Percentiles rank a stretch among this genome's conserved stretches.
Evolutionary conservation across 306 rosid species (phyloP).

Genomic region (Dryas alaskensis): DNA sequence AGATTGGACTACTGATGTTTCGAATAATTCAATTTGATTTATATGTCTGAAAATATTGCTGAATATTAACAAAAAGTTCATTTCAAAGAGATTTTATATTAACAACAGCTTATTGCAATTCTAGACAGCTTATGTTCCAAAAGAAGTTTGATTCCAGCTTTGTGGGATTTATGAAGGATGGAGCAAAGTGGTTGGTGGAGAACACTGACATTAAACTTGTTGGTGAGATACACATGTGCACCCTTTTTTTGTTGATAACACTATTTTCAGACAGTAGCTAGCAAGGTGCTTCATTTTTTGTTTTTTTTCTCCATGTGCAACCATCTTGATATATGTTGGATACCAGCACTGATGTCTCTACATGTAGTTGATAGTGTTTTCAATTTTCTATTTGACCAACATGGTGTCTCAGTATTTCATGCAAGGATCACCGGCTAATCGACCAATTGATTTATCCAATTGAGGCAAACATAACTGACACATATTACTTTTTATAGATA

Average conservation of each 20-base stretch:
- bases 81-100: not conserved
- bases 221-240: conserved; percentile 40
- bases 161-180: conserved; percentile 73
- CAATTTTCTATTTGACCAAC: not conserved
- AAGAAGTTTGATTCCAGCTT: conserved; percentile 68
- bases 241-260: not conserved
- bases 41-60: not conserved
- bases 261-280: no score
- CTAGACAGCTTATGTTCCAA: conserved; percentile 77
- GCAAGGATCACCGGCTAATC: not conserved
- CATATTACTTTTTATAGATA: not conserved
- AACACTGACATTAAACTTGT: conserved; percentile 88
- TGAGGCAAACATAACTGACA: not conserved
- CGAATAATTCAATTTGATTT: not conserved
- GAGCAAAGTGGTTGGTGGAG: conserved; percentile 87
- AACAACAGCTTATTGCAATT: conserved; percentile 31
- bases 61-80: not conserved
- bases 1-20: not conserved
- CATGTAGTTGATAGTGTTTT: not conserved
- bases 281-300: no score
- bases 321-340: no score
- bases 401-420: not conserved
- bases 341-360: not conserved
- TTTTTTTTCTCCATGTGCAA: no score
- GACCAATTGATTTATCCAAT: no score